Percentiles rank a stretch among this genome's conserved stretches.
Evolutionary conservation across 1,284 basidiomycete species (phyloP).

Genomic region (Anthracocystis walkeri): DNA sequence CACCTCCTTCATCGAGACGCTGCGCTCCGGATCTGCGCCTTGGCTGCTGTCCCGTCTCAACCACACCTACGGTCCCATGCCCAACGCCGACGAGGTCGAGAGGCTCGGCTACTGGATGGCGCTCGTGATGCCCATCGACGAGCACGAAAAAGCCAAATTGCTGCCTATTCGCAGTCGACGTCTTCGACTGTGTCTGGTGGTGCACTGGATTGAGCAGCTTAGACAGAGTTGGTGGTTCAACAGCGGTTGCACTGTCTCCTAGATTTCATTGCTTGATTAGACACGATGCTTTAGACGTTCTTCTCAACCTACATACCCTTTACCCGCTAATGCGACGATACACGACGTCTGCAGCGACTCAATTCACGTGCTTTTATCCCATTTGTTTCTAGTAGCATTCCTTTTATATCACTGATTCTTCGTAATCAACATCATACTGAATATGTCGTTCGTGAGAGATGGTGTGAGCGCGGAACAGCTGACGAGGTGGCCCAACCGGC

Average conservation of each 20-base stretch:
- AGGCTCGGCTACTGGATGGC: constrained; percentile 79
- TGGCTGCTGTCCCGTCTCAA: constrained; percentile 90
- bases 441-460: neutral
- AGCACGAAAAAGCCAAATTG: constrained; percentile 91
- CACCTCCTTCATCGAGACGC: constrained; percentile 80
- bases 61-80: constrained; percentile 69
- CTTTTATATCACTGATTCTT: neutral
- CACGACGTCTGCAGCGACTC: constrained; percentile 1
- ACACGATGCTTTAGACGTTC: neutral
- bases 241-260: constrained; percentile 68
- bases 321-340: constrained; percentile 1
- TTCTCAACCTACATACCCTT: constrained; percentile 1
- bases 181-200: constrained; percentile 82
- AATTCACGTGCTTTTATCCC: neutral
- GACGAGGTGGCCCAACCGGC: constrained; percentile 1
- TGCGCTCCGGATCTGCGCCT: constrained; percentile 84
- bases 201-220: constrained; percentile 90
- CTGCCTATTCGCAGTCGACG: constrained; percentile 86
- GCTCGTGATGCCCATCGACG: constrained; percentile 90
- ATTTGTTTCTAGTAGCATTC: neutral
- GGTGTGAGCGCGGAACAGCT: neutral
- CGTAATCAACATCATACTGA: neutral
- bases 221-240: constrained; percentile 71
- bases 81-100: constrained; percentile 54
- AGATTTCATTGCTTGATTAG: neutral